phyloP scores from a whole-genome alignment of 768 basidiomycete genomes.

The Xerocomellus amylosporus region DNA sequence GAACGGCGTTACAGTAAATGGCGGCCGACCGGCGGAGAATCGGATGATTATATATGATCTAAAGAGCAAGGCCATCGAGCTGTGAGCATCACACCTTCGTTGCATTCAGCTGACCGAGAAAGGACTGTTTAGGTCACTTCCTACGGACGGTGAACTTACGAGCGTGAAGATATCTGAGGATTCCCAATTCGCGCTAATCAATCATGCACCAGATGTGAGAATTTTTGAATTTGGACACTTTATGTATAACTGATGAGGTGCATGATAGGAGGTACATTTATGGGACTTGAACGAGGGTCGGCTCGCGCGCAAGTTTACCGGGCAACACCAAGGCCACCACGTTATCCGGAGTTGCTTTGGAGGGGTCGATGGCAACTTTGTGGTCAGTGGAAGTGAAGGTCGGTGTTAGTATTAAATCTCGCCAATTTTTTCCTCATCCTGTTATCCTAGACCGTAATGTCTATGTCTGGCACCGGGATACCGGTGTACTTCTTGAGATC shows the following conservation, averaged over 20 bases:
- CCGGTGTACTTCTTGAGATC: conserved; percentile 79
- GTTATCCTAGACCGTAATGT: conserved; percentile 76
- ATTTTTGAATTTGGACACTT: not conserved
- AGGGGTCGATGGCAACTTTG: conserved; percentile 81
- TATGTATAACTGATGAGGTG: conserved; percentile 6
- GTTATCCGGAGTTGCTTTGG: conserved; percentile 95
- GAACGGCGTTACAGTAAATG: conserved; percentile 34
- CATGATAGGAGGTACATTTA: conserved; percentile 77
- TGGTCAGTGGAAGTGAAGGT: conserved; percentile 97
- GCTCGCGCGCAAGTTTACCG: conserved; percentile 76
- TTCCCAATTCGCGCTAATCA: conserved; percentile 84
- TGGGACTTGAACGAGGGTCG: conserved; percentile 75
- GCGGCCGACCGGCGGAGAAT: conserved; percentile 44
- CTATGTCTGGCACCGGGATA: conserved; percentile 93
- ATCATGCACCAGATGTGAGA: conserved; percentile 82
- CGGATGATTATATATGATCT: conserved; percentile 78
- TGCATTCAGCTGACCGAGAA: conserved; percentile 8
- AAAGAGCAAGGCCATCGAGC: conserved; percentile 59
- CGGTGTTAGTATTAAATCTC: conserved; percentile 18
- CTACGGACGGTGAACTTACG: conserved; percentile 76
- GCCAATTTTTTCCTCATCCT: conserved; percentile 9
- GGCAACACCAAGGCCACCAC: conserved; percentile 79
- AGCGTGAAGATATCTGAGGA: conserved; percentile 85
- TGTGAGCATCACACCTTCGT: conserved; percentile 47
- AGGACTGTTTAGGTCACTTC: conserved; percentile 49